Conservation (phyloP, 352 stramenopile genomes). For the Globisporangium uncinulatum region DNA sequence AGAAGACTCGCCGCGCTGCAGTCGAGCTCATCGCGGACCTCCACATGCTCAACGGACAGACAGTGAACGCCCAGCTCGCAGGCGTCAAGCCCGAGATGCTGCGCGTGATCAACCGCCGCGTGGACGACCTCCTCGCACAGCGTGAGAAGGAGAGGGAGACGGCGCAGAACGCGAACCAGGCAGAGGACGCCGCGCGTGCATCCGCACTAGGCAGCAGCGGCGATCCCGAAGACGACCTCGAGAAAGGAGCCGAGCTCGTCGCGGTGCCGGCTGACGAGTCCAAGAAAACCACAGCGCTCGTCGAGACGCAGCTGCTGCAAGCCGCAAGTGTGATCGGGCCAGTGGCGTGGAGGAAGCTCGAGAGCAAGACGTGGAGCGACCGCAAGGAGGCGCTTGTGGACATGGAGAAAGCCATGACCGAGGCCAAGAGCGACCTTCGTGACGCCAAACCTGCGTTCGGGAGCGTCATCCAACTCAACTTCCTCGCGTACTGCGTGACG, state of each 20-base stretch:
- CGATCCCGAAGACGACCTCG: slow-evolving; percentile 19
- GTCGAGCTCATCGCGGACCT: slow-evolving; percentile 67
- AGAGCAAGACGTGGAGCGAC: slow-evolving; percentile 82
- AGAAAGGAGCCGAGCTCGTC: slow-evolving; percentile 25
- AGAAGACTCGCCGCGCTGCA: slow-evolving; percentile 67
- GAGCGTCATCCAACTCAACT: slow-evolving; percentile 57
- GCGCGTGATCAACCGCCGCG: slow-evolving; percentile 60
- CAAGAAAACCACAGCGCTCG: slow-evolving; percentile 26
- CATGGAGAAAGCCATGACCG: slow-evolving; percentile 59
- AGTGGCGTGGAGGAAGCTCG: slow-evolving; percentile 69
- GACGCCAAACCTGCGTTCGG: slow-evolving; percentile 58
- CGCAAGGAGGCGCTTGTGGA: slow-evolving; percentile 75
- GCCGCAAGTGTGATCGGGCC: slow-evolving; percentile 52
- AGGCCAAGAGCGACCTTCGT: slow-evolving; percentile 64
- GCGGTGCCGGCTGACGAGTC: slow-evolving; percentile 48
- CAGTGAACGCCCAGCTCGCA: slow-evolving; percentile 32
- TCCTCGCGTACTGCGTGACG: slow-evolving; percentile 55
- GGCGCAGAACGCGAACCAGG: slow-evolving; percentile 38
- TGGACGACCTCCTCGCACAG: slow-evolving; percentile 60
- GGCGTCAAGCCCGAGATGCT: slow-evolving; percentile 74
- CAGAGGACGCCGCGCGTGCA: slow-evolving; percentile 23
- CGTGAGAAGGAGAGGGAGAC: slow-evolving; percentile 27
- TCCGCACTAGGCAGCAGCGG: background rate
- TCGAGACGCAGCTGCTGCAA: slow-evolving; percentile 30
- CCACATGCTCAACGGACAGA: slow-evolving; percentile 28